phyloP scores from a whole-genome alignment of 108 stramenopile species.

The Discostella stelligeroides region DNA sequence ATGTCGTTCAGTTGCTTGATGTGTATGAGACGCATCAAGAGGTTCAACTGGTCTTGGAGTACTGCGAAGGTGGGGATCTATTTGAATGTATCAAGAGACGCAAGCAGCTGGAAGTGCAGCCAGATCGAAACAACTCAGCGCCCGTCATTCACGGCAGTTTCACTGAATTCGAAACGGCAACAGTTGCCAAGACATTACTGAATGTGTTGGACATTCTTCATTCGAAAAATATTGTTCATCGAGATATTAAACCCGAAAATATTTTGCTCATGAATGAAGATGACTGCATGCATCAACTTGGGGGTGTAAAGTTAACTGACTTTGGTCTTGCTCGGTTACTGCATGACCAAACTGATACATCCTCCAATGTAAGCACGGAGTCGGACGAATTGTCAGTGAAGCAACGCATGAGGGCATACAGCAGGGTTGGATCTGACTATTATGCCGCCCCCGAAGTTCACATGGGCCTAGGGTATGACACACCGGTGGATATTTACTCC shows the following conservation, averaged over 20 bases:
- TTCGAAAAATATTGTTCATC: slow-evolving; percentile 66
- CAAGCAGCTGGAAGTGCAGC: slow-evolving; percentile 43
- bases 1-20: slow-evolving; percentile 78
- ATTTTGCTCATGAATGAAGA: slow-evolving; percentile 58
- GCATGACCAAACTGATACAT: slow-evolving; percentile 21
- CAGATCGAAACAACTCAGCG: neutral
- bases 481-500: slow-evolving; percentile 92
- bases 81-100: slow-evolving; percentile 79
- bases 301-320: slow-evolving; percentile 79
- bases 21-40: slow-evolving; percentile 87
- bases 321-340: slow-evolving; percentile 85
- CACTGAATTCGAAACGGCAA: slow-evolving; percentile 70
- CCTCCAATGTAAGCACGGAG: slow-evolving; percentile 10
- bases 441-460: slow-evolving; percentile 84
- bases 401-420: slow-evolving; percentile 50
- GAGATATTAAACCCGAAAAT: slow-evolving; percentile 92
- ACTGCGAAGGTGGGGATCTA: slow-evolving; percentile 86
- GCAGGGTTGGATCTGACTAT: slow-evolving; percentile 62
- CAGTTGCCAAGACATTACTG: slow-evolving; percentile 73
- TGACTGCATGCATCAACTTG: slow-evolving; percentile 48
- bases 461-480: slow-evolving; percentile 66
- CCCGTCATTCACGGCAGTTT: slow-evolving; percentile 37
- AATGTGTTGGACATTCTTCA: slow-evolving; percentile 69
- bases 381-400: slow-evolving; percentile 17
- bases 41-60: slow-evolving; percentile 86